A percentile compares a stretch with the other conserved stretches of the same genome.
These are phyloP conservation scores for Speleostelium caveatum DNA, from an alignment of 78 protist genomes.

Conservation along the genomic window DNA sequence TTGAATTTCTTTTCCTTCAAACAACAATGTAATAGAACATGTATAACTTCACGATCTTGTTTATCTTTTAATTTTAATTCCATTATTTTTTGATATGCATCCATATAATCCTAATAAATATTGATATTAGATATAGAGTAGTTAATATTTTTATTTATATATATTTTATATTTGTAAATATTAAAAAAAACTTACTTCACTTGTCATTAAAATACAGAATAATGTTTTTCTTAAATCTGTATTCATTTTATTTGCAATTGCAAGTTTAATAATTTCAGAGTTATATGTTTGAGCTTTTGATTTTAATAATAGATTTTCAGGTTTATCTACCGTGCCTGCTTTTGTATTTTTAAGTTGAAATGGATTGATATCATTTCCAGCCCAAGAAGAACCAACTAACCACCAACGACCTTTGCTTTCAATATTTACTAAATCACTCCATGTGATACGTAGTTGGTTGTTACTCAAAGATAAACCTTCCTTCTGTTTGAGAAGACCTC, in stretches of 20 bases:
- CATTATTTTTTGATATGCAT: constrained; percentile 71
- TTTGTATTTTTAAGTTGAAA: neutral
- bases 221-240: constrained; percentile 67
- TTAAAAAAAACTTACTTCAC: too few species aligned
- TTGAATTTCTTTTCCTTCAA: constrained; percentile 80
- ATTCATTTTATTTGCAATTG: constrained; percentile 67
- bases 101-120: constrained; percentile 45
- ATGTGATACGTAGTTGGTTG: constrained; percentile 29
- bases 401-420: constrained; percentile 73
- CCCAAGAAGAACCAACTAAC: constrained; percentile 82
- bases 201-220: constrained; percentile 71
- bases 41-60: constrained; percentile 75
- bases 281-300: neutral
- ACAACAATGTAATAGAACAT: constrained; percentile 65
- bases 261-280: constrained; percentile 13
- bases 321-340: neutral
- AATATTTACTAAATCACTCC: constrained; percentile 21
- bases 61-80: constrained; percentile 48
- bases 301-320: neutral
- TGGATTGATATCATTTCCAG: constrained; percentile 37
- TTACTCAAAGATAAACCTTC: constrained; percentile 19
- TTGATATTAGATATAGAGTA: neutral
- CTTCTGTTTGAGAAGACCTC: constrained; percentile 21
- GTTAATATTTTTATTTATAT: neutral
- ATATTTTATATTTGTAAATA: too few species aligned